phyloP scores from a whole-genome alignment of 2,329 filamentous ascomycete genomes.

The Epichloe hybrida region DNA sequence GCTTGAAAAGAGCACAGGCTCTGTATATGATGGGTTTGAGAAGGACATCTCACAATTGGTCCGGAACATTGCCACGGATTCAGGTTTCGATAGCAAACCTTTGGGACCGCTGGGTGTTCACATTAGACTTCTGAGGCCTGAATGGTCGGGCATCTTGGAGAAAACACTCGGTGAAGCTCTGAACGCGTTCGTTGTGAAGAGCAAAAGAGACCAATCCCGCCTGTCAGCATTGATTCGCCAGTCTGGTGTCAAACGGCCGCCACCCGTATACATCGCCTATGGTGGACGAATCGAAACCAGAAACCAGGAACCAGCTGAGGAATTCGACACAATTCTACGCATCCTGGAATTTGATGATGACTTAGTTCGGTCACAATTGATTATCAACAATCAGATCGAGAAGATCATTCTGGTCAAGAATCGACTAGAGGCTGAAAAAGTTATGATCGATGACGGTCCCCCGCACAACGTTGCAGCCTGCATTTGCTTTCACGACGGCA shows the following conservation, averaged over 20 bases:
- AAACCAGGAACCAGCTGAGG: conserved; percentile 54
- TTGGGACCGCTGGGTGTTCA: conserved; percentile 74
- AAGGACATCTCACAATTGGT: conserved; percentile 49
- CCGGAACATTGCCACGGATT: conserved; percentile 54
- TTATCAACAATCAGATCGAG: conserved; percentile 74
- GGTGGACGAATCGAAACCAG: conserved; percentile 21
- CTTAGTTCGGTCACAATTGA: conserved; percentile 63
- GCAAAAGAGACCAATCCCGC: conserved; percentile 58
- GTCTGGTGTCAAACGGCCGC: conserved; percentile 35
- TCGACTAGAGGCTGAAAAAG: conserved; percentile 49
- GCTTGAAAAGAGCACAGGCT: conserved; percentile 44
- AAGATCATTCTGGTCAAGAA: conserved; percentile 67
- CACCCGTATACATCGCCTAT: conserved; percentile 26
- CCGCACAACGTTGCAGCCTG: conserved; percentile 61
- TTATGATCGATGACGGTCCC: conserved; percentile 51
- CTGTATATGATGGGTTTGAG: conserved; percentile 52
- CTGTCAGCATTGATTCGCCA: conserved; percentile 53
- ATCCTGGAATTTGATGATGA: conserved; percentile 72
- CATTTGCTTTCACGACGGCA: conserved; percentile 52
- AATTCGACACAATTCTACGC: conserved; percentile 66
- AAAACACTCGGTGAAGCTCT: conserved; percentile 56
- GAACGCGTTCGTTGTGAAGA: conserved; percentile 70
- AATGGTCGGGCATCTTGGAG: conserved; percentile 78
- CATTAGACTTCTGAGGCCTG: conserved; percentile 60
- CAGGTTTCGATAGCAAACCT: conserved; percentile 55